Conservation (phyloP, 1,284 basidiomycete genomes). For the Trametes sp. region DNA sequence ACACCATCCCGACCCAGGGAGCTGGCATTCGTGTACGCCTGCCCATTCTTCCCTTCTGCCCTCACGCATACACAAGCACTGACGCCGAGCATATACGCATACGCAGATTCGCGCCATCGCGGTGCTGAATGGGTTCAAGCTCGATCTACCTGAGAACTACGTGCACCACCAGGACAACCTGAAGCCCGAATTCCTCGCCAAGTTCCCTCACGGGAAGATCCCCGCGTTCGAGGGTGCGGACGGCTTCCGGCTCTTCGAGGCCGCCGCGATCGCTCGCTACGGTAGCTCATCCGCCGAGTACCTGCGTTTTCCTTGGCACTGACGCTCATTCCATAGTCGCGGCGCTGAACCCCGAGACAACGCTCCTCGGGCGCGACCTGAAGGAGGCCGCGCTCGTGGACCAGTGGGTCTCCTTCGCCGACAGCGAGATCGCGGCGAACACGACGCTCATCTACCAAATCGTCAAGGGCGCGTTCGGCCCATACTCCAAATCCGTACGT, state of each 20-base stretch:
- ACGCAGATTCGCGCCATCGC: neutral
- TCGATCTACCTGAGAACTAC: neutral
- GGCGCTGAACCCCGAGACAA: neutral
- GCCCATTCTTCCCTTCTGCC: neutral
- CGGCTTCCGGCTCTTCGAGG: neutral
- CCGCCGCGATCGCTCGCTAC: neutral
- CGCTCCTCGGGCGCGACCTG: neutral
- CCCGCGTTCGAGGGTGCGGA: neutral
- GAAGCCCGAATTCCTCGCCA: neutral
- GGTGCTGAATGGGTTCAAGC: neutral
- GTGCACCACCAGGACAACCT: neutral
- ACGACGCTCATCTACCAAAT: neutral
- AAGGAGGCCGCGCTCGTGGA: neutral
- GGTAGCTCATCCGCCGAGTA: neutral
- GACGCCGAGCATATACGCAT: no score
- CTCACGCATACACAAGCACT: neutral
- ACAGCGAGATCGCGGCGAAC: neutral
- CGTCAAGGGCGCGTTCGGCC: neutral
- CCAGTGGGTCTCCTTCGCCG: neutral
- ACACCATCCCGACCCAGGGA: neutral
- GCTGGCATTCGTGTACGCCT: neutral
- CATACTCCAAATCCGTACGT: neutral
- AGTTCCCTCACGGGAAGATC: neutral
- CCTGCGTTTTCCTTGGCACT: neutral
- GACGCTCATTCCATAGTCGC: neutral